Percentiles rank a stretch among this genome's conserved stretches.
Evolutionary conservation across 2,329 filamentous ascomycete species (phyloP).

Genomic region (Aspergillus proliferans): DNA sequence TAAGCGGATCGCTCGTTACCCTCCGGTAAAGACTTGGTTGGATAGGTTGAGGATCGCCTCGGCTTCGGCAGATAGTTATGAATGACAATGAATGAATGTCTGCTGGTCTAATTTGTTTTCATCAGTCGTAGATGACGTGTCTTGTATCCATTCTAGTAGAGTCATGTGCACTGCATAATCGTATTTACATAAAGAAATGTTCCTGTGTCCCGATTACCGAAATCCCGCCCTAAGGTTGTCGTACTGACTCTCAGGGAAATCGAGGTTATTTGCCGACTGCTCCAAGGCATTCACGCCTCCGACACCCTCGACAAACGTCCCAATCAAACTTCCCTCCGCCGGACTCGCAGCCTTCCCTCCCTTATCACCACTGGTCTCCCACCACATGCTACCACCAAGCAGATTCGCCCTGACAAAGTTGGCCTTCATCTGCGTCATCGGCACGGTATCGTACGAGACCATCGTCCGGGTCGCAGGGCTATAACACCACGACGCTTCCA

Average conservation of each 20-base stretch:
- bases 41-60: not conserved
- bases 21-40: slow-evolving; percentile 7
- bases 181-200: too few species aligned
- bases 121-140: not conserved
- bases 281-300: slow-evolving; percentile 29
- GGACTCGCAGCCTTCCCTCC: slow-evolving; percentile 40
- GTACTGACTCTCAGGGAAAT: slow-evolving; percentile 37
- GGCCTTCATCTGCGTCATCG: slow-evolving; percentile 63
- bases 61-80: not conserved
- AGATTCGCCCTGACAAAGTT: slow-evolving; percentile 59
- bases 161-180: too few species aligned
- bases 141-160: not conserved
- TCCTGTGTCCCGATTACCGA: slow-evolving; percentile 2
- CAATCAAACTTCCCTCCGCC: slow-evolving; percentile 58
- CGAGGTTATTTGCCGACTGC: slow-evolving; percentile 28
- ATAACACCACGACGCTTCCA: slow-evolving; percentile 73
- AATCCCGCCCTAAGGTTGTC: slow-evolving; percentile 32
- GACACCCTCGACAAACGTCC: slow-evolving; percentile 40
- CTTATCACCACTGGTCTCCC: slow-evolving; percentile 80
- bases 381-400: slow-evolving; percentile 93
- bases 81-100: slow-evolving; percentile 10
- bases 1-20: slow-evolving; percentile 30
- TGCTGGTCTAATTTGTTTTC: not conserved
- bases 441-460: slow-evolving; percentile 62
- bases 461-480: slow-evolving; percentile 57